Base-by-base conservation (phyloP, 1,284 basidiomycete species). In the Golubevia sp. region DNA sequence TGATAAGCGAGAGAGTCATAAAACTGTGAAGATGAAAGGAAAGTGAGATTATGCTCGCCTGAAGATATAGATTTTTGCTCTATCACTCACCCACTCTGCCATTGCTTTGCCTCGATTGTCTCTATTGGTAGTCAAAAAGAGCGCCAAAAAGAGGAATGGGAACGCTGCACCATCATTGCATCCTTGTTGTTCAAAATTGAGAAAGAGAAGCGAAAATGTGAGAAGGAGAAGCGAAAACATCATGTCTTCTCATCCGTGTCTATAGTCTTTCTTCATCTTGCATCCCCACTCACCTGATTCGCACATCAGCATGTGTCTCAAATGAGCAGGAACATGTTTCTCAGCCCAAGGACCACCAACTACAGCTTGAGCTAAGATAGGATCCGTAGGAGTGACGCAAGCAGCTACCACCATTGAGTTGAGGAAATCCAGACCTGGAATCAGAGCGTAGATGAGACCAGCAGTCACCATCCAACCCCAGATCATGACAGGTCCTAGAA, bases 311-410 rank as follows among this genome's bases (percentile, higher is more conserved):
- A 83, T 73, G 59, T 83, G 78, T n/a, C 81, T 71, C 27, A 83
- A 67, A 61, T 83, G 81, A 11, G 81, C 73, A 2, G 81, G 81
- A 6, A 83, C 81, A 53, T 83, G 79, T 57, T 80, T 78, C 52
- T 83, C 81, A 24, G 81, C 81, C 81, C 81, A 83, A 0, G 81
- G 81, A 56, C 81, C 81, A 67, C 81, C 81, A 21, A 83, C 77
- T 53, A 83, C 82, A 49, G 82, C 78, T 55, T 81, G 77, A 0
- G 82, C 80, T 50, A 84, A 61, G 61, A 84, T 80, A 8, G 80
- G 78, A 65, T 84, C 82, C 23, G 82, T 84, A 1, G 82, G 82
- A 2, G 79, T 77, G 13, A 83, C 73, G 67, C 76, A 79, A 8
- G 81, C 73, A 6, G 76, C 79, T 48, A 83, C 66, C 30, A 75